Conservation (phyloP, 2,329 filamentous ascomycete species). For the Aspergillus japonicus region DNA sequence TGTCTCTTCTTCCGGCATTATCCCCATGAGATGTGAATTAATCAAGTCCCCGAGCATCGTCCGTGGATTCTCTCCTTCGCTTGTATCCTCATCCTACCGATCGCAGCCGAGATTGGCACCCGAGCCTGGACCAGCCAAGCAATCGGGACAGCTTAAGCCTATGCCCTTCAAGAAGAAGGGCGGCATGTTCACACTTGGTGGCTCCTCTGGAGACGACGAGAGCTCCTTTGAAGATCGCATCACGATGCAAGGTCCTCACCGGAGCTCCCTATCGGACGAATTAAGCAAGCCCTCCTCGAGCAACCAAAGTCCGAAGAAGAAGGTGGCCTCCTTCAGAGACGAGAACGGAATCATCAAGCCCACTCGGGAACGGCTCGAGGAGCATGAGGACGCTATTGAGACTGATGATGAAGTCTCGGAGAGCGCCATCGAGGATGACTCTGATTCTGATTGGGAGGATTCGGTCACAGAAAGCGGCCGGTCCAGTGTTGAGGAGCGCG, state of each 20-base stretch:
- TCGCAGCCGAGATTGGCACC: conserved; percentile 57
- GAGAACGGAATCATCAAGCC: conserved; percentile 68
- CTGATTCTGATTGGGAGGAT: conserved; percentile 62
- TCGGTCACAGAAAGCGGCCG: conserved; percentile 79
- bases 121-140: conserved; percentile 52
- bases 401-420: conserved; percentile 71
- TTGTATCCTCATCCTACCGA: conserved; percentile 67
- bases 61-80: conserved; percentile 79
- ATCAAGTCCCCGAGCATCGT: conserved; percentile 68
- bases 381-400: conserved; percentile 59
- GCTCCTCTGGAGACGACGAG: conserved; percentile 81
- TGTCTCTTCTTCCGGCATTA: conserved; percentile 54
- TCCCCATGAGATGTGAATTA: conserved; percentile 47
- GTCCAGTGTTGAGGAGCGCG: conserved; percentile 76
- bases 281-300: conserved; percentile 45
- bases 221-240: conserved; percentile 69
- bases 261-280: conserved; percentile 56
- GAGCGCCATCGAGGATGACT: conserved; percentile 74
- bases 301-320: conserved; percentile 55
- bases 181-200: conserved; percentile 69
- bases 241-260: conserved; percentile 49
- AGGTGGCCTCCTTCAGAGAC: conserved; percentile 79
- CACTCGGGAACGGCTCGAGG: conserved; percentile 55
- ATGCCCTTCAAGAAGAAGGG: conserved; percentile 62
- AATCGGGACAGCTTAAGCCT: conserved; percentile 62